Percentiles rank a stretch among this genome's conserved stretches.
Evolutionary conservation across 2,329 filamentous ascomycete species (phyloP).

Genomic region (Amylocarpus encephaloides): DNA sequence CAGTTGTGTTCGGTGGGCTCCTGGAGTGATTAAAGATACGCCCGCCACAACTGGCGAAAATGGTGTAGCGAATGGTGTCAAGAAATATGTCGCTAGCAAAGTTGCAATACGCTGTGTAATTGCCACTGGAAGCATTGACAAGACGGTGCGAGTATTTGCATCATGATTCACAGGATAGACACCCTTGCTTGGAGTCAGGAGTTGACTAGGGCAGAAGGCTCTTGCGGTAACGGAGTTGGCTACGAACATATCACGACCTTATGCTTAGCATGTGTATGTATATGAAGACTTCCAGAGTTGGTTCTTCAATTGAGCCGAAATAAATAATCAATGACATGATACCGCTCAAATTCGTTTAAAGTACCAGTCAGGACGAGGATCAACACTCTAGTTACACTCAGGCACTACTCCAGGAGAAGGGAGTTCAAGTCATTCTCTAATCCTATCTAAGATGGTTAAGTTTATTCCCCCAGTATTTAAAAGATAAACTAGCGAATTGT

Average conservation of each 20-base stretch:
- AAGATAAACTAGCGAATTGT: too few species aligned
- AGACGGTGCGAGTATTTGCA: slow-evolving; percentile 74
- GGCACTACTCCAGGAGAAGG: too few species aligned
- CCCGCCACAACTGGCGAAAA: slow-evolving; percentile 39
- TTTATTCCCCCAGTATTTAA: too few species aligned
- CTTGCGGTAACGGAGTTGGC: slow-evolving; percentile 15
- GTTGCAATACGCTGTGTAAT: slow-evolving; percentile 76
- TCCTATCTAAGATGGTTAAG: too few species aligned
- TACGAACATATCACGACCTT: slow-evolving; percentile 27
- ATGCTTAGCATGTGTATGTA: slow-evolving; percentile 29
- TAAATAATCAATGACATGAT: slow-evolving; percentile 6
- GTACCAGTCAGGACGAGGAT: too few species aligned
- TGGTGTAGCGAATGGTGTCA: slow-evolving; percentile 43
- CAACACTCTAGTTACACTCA: too few species aligned
- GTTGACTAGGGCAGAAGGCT: slow-evolving; percentile 17
- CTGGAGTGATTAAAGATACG: slow-evolving; percentile 60
- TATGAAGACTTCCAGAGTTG: slow-evolving; percentile 16
- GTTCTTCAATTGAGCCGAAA: slow-evolving; percentile 11
- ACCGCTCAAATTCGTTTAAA: not conserved
- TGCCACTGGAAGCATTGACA: slow-evolving; percentile 79
- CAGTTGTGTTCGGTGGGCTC: slow-evolving; percentile 82
- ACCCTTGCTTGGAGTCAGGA: slow-evolving; percentile 12
- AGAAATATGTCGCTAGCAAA: slow-evolving; percentile 40
- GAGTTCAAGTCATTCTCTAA: too few species aligned
- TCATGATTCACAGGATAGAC: slow-evolving; percentile 24